Evolutionary conservation across 2,329 filamentous ascomycete species (phyloP).

Genomic region (Apiospora sp.): DNA sequence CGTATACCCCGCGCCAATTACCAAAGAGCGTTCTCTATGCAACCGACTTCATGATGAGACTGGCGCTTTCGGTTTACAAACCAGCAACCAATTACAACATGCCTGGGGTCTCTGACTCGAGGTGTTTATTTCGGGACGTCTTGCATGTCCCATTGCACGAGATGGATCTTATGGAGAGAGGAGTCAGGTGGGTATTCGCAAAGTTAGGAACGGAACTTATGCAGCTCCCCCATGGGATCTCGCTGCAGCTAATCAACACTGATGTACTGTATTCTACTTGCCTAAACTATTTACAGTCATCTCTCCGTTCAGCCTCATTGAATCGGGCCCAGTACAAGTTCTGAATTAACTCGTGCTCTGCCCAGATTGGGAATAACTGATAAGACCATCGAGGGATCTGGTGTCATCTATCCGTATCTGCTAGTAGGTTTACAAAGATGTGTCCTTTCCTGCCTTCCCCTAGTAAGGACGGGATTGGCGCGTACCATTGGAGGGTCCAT

Average conservation of each 20-base stretch:
- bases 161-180: background rate
- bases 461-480: background rate
- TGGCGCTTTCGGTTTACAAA: background rate
- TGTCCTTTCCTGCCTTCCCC: background rate
- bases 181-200: constrained; percentile 1
- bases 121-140: background rate
- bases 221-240: constrained; percentile 13
- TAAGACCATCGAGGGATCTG: background rate
- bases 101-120: background rate
- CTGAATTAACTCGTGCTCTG: background rate
- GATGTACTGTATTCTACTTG: background rate
- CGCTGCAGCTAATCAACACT: background rate
- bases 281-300: background rate
- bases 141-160: background rate
- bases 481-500: constrained; percentile 1
- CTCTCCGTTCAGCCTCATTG: constrained; percentile 13
- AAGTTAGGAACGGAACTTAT: constrained; percentile 14
- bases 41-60: background rate
- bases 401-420: background rate
- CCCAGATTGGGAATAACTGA: background rate
- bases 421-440: background rate
- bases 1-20: background rate
- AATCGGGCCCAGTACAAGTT: background rate
- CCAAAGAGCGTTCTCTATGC: background rate
- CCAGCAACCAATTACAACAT: background rate